These are phyloP conservation scores for Saccharomycopsis synnaedendra DNA, from an alignment of 805 yeast species.

Conservation along the genomic window DNA sequence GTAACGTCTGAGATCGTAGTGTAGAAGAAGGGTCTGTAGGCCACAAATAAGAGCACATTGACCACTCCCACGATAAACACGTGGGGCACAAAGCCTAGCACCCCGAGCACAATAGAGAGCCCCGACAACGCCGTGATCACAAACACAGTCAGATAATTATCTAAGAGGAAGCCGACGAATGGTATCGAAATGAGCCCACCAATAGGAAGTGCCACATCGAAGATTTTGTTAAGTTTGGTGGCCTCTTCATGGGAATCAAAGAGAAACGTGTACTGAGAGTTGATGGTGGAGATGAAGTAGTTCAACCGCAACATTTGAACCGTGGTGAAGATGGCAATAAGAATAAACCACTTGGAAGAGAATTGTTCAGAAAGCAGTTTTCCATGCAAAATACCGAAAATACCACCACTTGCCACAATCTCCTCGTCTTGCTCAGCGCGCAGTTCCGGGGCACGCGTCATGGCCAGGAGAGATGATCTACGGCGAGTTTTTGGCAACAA, in stretches of 20 bases:
- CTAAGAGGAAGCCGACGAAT: slow-evolving; percentile 70
- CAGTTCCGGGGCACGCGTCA: slow-evolving; percentile 8
- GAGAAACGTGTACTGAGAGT: slow-evolving; percentile 70
- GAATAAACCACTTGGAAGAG: slow-evolving; percentile 54
- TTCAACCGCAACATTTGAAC: slow-evolving; percentile 87
- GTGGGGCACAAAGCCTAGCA: slow-evolving; percentile 51
- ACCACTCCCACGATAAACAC: slow-evolving; percentile 38
- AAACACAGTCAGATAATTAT: slow-evolving; percentile 52
- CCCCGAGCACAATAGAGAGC: slow-evolving; percentile 54
- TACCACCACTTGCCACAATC: slow-evolving; percentile 26
- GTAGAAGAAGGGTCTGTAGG: slow-evolving; percentile 85
- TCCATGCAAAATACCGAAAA: slow-evolving; percentile 75
- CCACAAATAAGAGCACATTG: slow-evolving; percentile 63
- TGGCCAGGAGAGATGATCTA: slow-evolving; percentile 15
- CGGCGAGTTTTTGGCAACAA: slow-evolving; percentile 5
- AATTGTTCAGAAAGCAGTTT: slow-evolving; percentile 37
- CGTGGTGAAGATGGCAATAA: slow-evolving; percentile 70
- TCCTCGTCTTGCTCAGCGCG: slow-evolving; percentile 8
- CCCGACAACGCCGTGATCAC: slow-evolving; percentile 40
- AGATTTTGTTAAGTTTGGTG: slow-evolving; percentile 50
- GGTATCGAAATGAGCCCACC: slow-evolving; percentile 88
- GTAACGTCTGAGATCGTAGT: slow-evolving; percentile 86
- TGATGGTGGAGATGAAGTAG: slow-evolving; percentile 84
- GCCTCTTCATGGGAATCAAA: slow-evolving; percentile 46
- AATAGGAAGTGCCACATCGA: slow-evolving; percentile 76